A percentile compares a stretch with the other conserved stretches of the same genome.
These are phyloP conservation scores for Daldinia concentrica DNA, from an alignment of 495 filamentous ascomycete species.

Conservation along the genomic window DNA sequence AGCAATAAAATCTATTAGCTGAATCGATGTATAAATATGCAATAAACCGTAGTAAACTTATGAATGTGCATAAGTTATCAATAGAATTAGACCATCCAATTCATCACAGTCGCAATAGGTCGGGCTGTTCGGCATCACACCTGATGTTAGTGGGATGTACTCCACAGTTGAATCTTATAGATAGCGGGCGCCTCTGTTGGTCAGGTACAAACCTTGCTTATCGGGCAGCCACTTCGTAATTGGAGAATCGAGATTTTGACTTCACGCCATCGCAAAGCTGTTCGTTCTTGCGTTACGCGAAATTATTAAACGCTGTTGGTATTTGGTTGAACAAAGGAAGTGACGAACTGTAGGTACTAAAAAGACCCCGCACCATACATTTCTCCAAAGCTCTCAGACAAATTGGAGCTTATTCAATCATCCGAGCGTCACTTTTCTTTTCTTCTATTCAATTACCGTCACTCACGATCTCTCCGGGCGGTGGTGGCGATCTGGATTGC, in stretches of 20 bases:
- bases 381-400: conserved; percentile 14
- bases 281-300: conserved; percentile 21
- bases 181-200: conserved; percentile 17
- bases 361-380: conserved; percentile 36
- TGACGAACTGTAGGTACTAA: conserved; percentile 18
- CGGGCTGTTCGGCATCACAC: conserved; percentile 9
- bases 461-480: conserved; percentile 21
- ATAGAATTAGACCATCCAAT: neutral
- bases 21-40: neutral
- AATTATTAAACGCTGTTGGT: conserved; percentile 8
- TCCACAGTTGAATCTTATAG: conserved; percentile 26
- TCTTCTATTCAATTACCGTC: conserved; percentile 22
- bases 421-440: conserved; percentile 29
- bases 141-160: conserved; percentile 31
- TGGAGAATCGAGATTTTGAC: conserved; percentile 27
- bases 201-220: conserved; percentile 29
- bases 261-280: conserved; percentile 32
- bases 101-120: neutral
- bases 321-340: conserved; percentile 23
- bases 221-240: conserved; percentile 15
- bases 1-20: neutral
- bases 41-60: neutral
- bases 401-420: conserved; percentile 35
- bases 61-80: neutral
- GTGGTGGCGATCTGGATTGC: conserved; percentile 26